Base-by-base conservation (phyloP, 352 stramenopile species). In the Pythium coloratum region DNA sequence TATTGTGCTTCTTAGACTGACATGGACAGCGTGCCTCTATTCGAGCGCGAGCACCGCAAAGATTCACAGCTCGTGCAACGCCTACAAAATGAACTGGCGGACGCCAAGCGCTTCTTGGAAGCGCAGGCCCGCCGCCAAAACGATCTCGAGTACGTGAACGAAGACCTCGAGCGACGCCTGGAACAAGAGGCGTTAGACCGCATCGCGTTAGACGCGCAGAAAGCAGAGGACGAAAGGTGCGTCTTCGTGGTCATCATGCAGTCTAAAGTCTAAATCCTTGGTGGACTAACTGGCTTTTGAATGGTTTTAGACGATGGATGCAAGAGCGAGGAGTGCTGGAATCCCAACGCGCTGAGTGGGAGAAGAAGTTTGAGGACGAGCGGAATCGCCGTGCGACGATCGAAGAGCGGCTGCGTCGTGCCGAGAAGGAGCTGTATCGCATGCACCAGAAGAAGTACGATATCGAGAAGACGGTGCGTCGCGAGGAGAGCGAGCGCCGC, bases 371-470 rank as follows among this genome's bases (percentile, higher is more conserved):
- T 50, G 84, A 95, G 46, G 88, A 95, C 47, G 88, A 95, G 56
- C 79, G 73, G 24, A 75, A 84, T 7, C 82, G 86, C 50, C 81
- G 85, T 18, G 78, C 81, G 10, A 82, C 89, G 67, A 72, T 89
- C 7, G 88, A 95, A 66, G 88, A 95, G 62, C 82, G 88, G 10
- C 74, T 95, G 2, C 88, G 88, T 42, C 79, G 88, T 12, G 81
- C 88, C 30, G 88, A 95, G 69, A 94, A 94, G 71, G 88, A 95
- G 68, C 73, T 95, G 12, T 95, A 95, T 67, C 88, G 88, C 33
- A 95, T 95, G 88, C 88, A 94, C 76, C 88, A 95, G 74, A 93
- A 93, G 73, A 95, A 95, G 72, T 95, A 93, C 76, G 84, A 95
- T 72, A 95, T 95, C 62, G 87, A 95, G 64, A 89, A 90, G 71